These are phyloP conservation scores for Claviceps paspali DNA, from an alignment of 2,329 filamentous ascomycete species.

Conservation along the genomic window DNA sequence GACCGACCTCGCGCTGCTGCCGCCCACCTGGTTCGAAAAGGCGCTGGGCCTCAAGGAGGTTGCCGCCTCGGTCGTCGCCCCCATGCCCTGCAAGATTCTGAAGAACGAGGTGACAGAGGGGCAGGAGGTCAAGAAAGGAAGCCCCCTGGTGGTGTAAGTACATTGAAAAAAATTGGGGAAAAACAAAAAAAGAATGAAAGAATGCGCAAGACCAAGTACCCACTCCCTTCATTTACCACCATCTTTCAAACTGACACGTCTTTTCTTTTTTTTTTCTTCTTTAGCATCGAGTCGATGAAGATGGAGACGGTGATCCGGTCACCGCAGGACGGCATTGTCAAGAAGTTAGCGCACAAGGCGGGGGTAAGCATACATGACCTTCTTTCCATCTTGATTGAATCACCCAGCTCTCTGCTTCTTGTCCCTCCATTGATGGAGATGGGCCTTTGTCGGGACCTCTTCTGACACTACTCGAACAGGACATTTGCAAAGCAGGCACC, in stretches of 20 bases:
- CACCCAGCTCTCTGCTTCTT: background rate
- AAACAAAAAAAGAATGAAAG: background rate
- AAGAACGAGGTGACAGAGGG: slow-evolving; percentile 78
- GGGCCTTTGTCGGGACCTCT: too few relatives aligned
- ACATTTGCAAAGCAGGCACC: slow-evolving; percentile 65
- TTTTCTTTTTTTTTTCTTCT: too few relatives aligned
- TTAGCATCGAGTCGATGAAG: slow-evolving; percentile 72
- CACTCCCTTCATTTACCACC: too few relatives aligned
- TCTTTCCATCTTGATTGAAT: background rate
- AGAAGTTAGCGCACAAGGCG: slow-evolving; percentile 58
- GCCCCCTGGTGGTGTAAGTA: slow-evolving; percentile 67
- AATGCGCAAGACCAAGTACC: too few relatives aligned
- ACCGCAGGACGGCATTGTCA: slow-evolving; percentile 55
- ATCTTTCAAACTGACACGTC: background rate
- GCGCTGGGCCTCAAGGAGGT: slow-evolving; percentile 70
- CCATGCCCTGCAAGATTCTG: slow-evolving; percentile 95
- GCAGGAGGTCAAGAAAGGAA: slow-evolving; percentile 67
- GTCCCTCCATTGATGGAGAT: too few relatives aligned
- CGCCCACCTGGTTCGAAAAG: slow-evolving; percentile 72
- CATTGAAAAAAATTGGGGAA: background rate
- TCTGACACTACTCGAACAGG: slow-evolving; percentile 25
- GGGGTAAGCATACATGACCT: slow-evolving; percentile 38
- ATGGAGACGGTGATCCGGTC: slow-evolving; percentile 77
- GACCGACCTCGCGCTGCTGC: slow-evolving; percentile 40
- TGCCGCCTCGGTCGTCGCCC: slow-evolving; percentile 70